Base-by-base conservation (phyloP, 1,139 yeast species). In the Protomyces gravidus region DNA sequence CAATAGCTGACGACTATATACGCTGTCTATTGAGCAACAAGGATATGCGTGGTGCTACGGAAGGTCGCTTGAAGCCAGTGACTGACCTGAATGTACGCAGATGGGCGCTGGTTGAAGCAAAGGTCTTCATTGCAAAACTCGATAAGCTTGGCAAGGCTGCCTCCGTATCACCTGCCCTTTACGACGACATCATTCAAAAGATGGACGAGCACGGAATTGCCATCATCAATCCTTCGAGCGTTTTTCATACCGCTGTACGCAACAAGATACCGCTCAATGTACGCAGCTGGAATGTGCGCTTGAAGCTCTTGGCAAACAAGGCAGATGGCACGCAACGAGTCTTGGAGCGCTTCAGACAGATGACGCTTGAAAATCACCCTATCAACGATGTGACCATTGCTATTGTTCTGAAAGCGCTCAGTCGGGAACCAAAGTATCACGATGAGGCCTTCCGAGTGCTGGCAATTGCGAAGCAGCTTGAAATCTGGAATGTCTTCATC, bases 1-100 rank as follows among this genome's bases (percentile, higher is more conserved):
- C 58, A 6, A 46, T 53, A 4, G 50, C 58, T 11, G 58, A 53
- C 17, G 51, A 32, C 27, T 53, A 53, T 21, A 21, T 53, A n/a
- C 36, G 36, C 36, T 53, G 58, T 26, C 40, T 53, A 3, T n/a
- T 46, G 7, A 25, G 33, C 36, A n/a, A 26, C 25, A 46, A 25
- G 15, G 50, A 46, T 46, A 17, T 17, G n/a, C 17, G 36, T 9
- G 42, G 42, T n/a, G 23, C 42, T 4, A 17, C 3, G 1, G 19
- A 15, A 5, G 42, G 42, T 13, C 15, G 19, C 15, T 13, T 9
- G 21, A 36, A 36, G 42, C 42, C 42, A 17, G 42, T 36, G 4
- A 15, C 42, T n/a, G 42, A 36, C 25, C 9, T 36, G 42, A 17
- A 15, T 3, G 42, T 36, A 23, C 42, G 42, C 25, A 36, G 17